A percentile compares a stretch with the other conserved stretches of the same genome.
These are phyloP conservation scores for Suillus placidus DNA, from an alignment of 768 basidiomycete species.

Conservation along the genomic window DNA sequence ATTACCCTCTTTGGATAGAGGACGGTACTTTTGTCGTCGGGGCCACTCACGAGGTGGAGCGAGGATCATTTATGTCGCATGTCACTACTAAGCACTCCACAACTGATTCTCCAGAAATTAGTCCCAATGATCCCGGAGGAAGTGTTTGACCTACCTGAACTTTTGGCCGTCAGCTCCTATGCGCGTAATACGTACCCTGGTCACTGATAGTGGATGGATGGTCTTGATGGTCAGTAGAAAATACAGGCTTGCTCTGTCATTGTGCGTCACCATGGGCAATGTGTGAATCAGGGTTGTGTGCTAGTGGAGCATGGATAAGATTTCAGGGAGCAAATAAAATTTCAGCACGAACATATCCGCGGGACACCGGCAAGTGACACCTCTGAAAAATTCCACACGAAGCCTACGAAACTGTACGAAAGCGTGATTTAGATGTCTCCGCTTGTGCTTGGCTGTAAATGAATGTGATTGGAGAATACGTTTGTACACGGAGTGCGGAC, in stretches of 20 bases:
- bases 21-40: conserved; percentile 2
- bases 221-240: neutral
- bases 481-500: neutral
- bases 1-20: conserved; percentile 17
- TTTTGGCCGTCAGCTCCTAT: neutral
- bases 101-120: neutral
- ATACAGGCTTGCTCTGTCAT: neutral
- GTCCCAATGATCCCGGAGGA: neutral
- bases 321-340: neutral
- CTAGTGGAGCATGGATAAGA: neutral
- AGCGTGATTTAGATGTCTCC: neutral
- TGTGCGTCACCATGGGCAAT: neutral
- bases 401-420: neutral
- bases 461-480: neutral
- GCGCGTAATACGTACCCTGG: neutral
- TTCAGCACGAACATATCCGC: neutral
- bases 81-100: neutral
- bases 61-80: conserved; percentile 4
- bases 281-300: neutral
- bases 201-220: neutral
- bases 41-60: conserved; percentile 21
- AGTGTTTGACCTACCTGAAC: neutral
- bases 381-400: neutral
- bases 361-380: neutral
- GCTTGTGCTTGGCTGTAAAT: neutral